Evolutionary conservation across 2,329 filamentous ascomycete genomes (phyloP).

Genomic region (Zymoseptoria crescenta): DNA sequence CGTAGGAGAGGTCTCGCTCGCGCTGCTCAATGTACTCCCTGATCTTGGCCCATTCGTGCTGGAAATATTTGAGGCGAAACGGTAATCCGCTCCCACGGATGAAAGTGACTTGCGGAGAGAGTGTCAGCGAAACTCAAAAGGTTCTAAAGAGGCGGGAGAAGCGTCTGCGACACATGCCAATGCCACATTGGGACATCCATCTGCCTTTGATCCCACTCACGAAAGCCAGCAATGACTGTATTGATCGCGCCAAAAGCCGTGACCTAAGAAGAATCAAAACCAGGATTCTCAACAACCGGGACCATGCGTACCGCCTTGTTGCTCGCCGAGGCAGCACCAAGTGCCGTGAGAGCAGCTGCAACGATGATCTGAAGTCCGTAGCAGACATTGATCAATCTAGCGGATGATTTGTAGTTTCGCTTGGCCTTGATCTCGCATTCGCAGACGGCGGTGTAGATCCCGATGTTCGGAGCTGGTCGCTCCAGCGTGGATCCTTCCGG

Average conservation of each 20-base stretch:
- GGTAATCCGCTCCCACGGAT: no score
- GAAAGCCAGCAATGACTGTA: slow-evolving; percentile 17
- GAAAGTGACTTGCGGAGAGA: no score
- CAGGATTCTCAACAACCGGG: background rate
- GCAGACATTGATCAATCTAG: slow-evolving; percentile 13
- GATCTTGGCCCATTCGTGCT: slow-evolving; percentile 17
- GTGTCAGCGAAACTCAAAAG: no score
- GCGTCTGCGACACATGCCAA: no score
- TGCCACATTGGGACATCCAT: no score
- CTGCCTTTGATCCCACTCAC: no score
- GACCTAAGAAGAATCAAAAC: slow-evolving; percentile 5
- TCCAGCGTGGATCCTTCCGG: slow-evolving; percentile 6
- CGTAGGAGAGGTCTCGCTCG: slow-evolving; percentile 14
- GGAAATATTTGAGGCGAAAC: slow-evolving; percentile 17
- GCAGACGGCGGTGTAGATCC: slow-evolving; percentile 16
- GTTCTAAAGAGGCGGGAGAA: no score
- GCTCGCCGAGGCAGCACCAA: slow-evolving; percentile 12
- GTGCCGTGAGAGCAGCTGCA: slow-evolving; percentile 16
- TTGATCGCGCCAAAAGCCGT: slow-evolving; percentile 19
- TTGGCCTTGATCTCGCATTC: slow-evolving; percentile 16
- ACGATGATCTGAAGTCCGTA: slow-evolving; percentile 16
- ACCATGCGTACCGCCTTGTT: slow-evolving; percentile 7
- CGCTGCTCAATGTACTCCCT: slow-evolving; percentile 19
- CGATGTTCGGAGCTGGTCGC: slow-evolving; percentile 12
- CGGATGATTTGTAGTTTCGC: slow-evolving; percentile 11